Evolutionary conservation across 2,329 filamentous ascomycete genomes (phyloP).

Genomic region (Fusarium napiforme): DNA sequence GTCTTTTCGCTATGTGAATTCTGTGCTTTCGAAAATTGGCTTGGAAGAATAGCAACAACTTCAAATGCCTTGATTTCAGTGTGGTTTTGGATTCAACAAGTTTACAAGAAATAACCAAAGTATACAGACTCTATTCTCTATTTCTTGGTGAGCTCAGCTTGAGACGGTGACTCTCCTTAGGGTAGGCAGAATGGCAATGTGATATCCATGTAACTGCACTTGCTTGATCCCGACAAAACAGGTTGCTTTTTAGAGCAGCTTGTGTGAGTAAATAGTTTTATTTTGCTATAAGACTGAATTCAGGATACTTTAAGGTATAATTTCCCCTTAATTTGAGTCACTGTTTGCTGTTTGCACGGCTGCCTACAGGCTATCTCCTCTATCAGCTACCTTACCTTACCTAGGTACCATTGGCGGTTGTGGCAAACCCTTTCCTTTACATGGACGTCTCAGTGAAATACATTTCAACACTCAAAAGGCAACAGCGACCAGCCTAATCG

Average conservation of each 20-base stretch:
- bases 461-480: too few species aligned
- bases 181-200: neutral
- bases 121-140: neutral
- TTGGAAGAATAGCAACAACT: too few species aligned
- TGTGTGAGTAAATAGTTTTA: neutral
- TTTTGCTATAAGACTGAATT: rapidly evolving
- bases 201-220: too few species aligned
- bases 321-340: rapidly evolving
- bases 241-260: neutral
- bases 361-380: neutral
- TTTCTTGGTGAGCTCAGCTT: neutral
- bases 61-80: neutral
- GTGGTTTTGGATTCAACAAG: neutral
- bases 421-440: neutral
- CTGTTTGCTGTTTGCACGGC: neutral
- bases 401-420: too few species aligned
- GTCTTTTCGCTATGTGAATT: neutral
- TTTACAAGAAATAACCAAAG: neutral
- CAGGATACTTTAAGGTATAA: rapidly evolving
- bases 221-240: neutral
- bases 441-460: neutral
- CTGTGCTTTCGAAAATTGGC: neutral
- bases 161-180: neutral
- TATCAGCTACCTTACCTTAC: too few species aligned
- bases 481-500: neutral